phyloP scores from a whole-genome alignment of 305 asterid species.

The Fraxinus baroniana region DNA sequence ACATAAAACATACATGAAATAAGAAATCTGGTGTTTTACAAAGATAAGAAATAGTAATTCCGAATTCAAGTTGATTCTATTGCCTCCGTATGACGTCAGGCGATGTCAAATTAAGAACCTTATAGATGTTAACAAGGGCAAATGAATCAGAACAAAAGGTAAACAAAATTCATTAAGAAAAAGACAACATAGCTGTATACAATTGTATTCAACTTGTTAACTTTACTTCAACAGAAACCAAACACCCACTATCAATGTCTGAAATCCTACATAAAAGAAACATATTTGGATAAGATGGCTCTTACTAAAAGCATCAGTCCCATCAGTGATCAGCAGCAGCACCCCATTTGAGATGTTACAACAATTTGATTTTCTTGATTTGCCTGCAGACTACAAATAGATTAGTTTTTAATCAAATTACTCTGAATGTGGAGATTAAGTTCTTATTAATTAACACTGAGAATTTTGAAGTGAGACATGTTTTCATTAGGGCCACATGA shows the following conservation, averaged over 20 bases:
- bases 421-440: background rate
- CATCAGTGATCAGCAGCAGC: background rate
- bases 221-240: conserved; percentile 6
- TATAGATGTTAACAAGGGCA: conserved; percentile 23
- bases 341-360: conserved; percentile 7
- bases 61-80: background rate
- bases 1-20: background rate
- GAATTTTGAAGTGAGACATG: background rate
- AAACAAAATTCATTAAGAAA: conserved; percentile 17
- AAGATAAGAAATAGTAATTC: background rate
- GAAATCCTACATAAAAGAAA: background rate
- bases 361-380: background rate
- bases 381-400: background rate
- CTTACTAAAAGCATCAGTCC: background rate
- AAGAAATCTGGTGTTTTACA: background rate
- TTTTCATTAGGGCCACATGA: background rate
- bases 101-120: conserved; percentile 6
- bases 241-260: conserved; percentile 9
- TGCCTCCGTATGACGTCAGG: background rate
- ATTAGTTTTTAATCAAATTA: background rate
- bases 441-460: background rate
- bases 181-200: conserved; percentile 23
- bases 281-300: background rate
- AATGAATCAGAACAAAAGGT: conserved; percentile 31
- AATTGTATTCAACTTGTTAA: conserved; percentile 16